Base-by-base conservation (phyloP, 1,139 yeast species). In the Trichomonascaceae sp. region DNA sequence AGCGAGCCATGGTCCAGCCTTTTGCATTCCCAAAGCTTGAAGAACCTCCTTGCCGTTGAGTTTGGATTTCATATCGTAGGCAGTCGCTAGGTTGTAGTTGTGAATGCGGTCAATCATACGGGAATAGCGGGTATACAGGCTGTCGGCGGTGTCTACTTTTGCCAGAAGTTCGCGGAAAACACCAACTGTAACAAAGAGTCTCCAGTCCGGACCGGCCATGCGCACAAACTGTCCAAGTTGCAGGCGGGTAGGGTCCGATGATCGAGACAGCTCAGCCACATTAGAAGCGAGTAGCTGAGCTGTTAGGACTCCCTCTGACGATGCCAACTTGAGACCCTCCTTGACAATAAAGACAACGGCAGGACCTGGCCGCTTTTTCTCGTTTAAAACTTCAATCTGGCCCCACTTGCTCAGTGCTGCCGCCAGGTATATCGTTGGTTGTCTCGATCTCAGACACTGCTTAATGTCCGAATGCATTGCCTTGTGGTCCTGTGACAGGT, bases 1-100 rank as follows among this genome's bases (percentile, higher is more conserved):
- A 5, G 72, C 64, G 66, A 84, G 64, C 94, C 95, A 84, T 3
- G 87, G 85, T 0, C 97, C 97, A 0, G 89, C 84, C 50, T 76
- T 78, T 37, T 60, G 62, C 13, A 38, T 38, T 8, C 64, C 57
- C 16, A 78, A 57, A 13, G 63, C 57, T 32, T 64, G 59, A 6
- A 20, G 11, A 32, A 84, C 54, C 22, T 71, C 67, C 43, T 76
- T 81, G 15, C 96, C 96, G 50, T 80, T 52, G 4, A 60, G 41
- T 6, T 59, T 30, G 1, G 67, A 64, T 36, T 51, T 52, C 37
- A 59, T 17, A 1, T 36, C 35, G 48, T 56, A 55, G 1, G 60
- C 61, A 2, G 46, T 42, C 6, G 38, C 45, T 4, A 62, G 47
- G 5, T 41, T 41, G 3, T 32, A 27, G 15, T 37, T 39, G 4